These are phyloP conservation scores for Solanum bukasovii DNA, from an alignment of 257 asterid species.

Conservation along the genomic window DNA sequence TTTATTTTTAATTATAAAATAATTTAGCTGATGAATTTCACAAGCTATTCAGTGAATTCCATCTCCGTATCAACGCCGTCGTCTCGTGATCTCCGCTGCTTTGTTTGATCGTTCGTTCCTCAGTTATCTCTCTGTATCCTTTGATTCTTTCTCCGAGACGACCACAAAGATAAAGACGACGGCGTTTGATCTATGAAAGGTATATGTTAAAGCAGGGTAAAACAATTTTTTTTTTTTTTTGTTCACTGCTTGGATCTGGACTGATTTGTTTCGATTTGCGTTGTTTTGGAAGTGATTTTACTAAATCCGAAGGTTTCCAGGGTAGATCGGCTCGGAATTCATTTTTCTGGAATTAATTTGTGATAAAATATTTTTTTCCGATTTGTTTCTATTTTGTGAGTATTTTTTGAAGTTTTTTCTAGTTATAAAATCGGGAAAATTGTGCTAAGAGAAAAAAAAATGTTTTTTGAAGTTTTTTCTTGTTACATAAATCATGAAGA, in stretches of 20 bases:
- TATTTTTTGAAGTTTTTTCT: not conserved
- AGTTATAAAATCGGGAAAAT: not conserved
- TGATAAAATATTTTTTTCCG: not conserved
- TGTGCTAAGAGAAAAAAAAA: not conserved
- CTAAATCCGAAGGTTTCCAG: not conserved
- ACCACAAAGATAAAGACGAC: not conserved
- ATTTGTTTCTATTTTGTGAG: not conserved
- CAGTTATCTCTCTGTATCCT: not conserved
- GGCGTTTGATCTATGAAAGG: conserved; percentile 7
- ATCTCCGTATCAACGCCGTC: conserved; percentile 2
- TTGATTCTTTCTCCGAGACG: not conserved
- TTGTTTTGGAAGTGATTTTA: not conserved
- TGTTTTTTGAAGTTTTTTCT: not conserved
- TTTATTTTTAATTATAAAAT: not conserved
- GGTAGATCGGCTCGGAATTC: not conserved
- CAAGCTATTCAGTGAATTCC: not conserved
- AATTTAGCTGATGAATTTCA: not conserved
- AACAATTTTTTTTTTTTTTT: not conserved
- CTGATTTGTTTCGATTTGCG: not conserved
- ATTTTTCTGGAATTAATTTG: not conserved
- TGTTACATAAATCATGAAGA: not conserved
- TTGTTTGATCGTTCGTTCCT: not conserved
- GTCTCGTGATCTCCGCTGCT: not conserved
- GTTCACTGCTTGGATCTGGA: not conserved
- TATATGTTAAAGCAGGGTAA: not conserved